Base-by-base conservation (phyloP, 306 rosid genomes). In the Alnus glutinosa region DNA sequence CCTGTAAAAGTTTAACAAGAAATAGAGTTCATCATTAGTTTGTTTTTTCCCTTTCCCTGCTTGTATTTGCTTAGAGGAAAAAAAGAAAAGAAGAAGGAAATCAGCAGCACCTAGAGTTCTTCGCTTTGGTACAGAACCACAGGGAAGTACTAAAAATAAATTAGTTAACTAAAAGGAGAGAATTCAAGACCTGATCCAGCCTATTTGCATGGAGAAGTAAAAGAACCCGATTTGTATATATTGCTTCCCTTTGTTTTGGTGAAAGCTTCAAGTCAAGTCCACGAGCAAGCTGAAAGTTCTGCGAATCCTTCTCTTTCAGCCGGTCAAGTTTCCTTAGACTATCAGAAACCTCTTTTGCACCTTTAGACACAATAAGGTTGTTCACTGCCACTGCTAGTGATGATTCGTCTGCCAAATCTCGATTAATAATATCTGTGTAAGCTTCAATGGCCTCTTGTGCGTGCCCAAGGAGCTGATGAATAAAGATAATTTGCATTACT, bases 301-400 rank as follows among this genome's bases (percentile, higher is more conserved):
- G 98, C 19, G 82, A 14, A 54, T 95, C 98, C 82, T 87, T 95
- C 30, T 91, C 98, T 85, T 93, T 95, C 10, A 95, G 86, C 80
- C 88, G 86, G 83, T 95, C 99, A 80, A 95, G 84, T 85, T 93
- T 95, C 95, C 85, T 93, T 34, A 93, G 90, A 85, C 99, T 84
- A 89, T 95, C 99, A 70, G 97, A 89, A 85, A 90, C 93, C 83
- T 95, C 99, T 89, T 93, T 93, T 37, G 96, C 90, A 86, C 97
- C 97, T 89, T 76, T 95, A 81, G 89, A 61, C 59, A 94, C 84
- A 66, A 93, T 73, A 73, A 93, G 93, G 83, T 95, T 93, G 92
- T 93, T 95, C 89, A 93, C 87, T 54, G 98, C 98, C 87, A 95
- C 98, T 0, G 97, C 94, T 59, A 91, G 85, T 2, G 99, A 95